Conservation (phyloP, 2,329 filamentous ascomycete genomes). For the Phaeosphaeria sp. region DNA sequence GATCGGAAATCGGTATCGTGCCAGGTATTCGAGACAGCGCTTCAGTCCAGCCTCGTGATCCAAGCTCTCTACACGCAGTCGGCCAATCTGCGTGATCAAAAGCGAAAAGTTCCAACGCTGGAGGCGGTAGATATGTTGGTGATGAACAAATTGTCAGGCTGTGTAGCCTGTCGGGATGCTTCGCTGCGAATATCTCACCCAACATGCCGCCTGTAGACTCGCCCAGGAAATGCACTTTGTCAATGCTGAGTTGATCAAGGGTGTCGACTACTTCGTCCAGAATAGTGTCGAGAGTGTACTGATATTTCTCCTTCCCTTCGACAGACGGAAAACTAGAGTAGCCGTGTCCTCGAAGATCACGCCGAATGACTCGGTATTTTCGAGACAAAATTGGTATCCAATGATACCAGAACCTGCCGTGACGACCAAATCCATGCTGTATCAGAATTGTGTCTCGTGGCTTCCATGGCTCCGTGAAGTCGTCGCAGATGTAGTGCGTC, state of each 20-base stretch:
- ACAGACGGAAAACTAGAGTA: conserved; percentile 32
- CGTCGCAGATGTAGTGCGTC: conserved; percentile 38
- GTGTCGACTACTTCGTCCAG: conserved; percentile 44
- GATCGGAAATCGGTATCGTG: conserved; percentile 36
- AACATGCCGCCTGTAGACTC: conserved; percentile 46
- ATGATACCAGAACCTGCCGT: conserved; percentile 46
- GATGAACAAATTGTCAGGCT: conserved; percentile 43
- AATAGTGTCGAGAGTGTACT: conserved; percentile 35
- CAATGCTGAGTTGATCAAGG: conserved; percentile 39
- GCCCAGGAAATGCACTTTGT: conserved; percentile 44
- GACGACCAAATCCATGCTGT: conserved; percentile 47
- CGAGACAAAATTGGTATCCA: conserved; percentile 44
- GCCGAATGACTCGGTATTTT: conserved; percentile 41
- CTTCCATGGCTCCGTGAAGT: conserved; percentile 43
- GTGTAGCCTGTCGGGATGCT: conserved; percentile 35
- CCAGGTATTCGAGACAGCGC: conserved; percentile 36
- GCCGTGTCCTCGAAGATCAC: conserved; percentile 46
- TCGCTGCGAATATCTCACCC: conserved; percentile 43
- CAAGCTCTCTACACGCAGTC: conserved; percentile 37
- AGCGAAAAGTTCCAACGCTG: conserved; percentile 40
- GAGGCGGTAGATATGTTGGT: conserved; percentile 35
- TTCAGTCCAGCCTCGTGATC: conserved; percentile 43
- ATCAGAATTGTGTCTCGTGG: conserved; percentile 44
- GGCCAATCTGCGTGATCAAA: conserved; percentile 37
- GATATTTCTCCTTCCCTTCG: conserved; percentile 15